phyloP scores from a whole-genome alignment of 176 grass and related monocot genomes.

The Aegilops bicornis region DNA sequence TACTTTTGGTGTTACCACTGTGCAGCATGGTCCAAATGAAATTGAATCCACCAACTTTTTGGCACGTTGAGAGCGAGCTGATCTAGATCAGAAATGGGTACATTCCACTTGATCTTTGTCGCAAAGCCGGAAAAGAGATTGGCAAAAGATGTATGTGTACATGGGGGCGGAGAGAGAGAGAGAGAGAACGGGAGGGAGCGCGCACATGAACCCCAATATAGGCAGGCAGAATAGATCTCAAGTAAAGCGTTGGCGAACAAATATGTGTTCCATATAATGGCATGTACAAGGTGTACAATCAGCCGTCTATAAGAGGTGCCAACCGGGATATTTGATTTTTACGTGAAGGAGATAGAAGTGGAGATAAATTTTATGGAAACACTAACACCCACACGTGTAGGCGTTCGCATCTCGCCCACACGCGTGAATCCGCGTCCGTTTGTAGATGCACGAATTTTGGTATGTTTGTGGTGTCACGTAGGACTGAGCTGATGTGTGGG shows the following conservation, averaged over 20 bases:
- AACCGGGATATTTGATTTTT: no score
- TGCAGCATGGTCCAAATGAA: slow-evolving; percentile 14
- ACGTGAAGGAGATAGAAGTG: no score
- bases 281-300: no score
- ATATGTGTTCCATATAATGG: not conserved
- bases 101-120: not conserved
- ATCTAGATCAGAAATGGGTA: slow-evolving; percentile 37
- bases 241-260: not conserved
- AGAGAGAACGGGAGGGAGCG: not conserved
- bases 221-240: slow-evolving; percentile 1
- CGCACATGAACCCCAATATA: slow-evolving; percentile 23
- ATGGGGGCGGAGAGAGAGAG: not conserved
- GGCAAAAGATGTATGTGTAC: not conserved
- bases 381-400: no score
- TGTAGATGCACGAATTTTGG: no score
- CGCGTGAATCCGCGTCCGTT: no score
- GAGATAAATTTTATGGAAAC: no score
- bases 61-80: not conserved
- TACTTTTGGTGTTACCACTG: not conserved
- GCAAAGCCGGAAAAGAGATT: slow-evolving; percentile 17
- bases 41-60: not conserved
- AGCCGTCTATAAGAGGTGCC: no score
- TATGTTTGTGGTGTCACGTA: no score
- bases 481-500: no score
- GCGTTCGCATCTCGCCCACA: no score